Evolutionary conservation across 768 basidiomycete species (phyloP).

Genomic region (Leccinum ochraceum): DNA sequence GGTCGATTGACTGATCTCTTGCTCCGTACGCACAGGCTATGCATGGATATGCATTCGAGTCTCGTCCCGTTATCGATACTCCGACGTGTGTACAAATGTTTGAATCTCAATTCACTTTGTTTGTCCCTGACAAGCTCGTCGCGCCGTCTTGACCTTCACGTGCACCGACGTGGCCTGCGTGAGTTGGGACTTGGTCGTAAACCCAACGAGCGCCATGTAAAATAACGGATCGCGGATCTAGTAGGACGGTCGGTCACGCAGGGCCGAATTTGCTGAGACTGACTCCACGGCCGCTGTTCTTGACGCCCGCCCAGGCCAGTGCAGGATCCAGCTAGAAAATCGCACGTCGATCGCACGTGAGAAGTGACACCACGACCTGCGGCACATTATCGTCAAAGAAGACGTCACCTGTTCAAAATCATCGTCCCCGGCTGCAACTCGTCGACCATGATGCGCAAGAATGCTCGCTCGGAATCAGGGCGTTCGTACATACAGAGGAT

Average conservation of each 20-base stretch:
- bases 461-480: conserved; percentile 62
- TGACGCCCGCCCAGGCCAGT: conserved; percentile 80
- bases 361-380: background rate
- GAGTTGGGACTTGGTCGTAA: conserved; percentile 59
- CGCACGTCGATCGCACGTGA: conserved; percentile 23
- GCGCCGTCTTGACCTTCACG: conserved; percentile 59
- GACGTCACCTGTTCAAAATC: conserved; percentile 46
- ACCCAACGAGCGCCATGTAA: conserved; percentile 42
- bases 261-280: conserved; percentile 84
- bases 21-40: background rate
- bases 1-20: conserved; percentile 2
- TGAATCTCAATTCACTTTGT: background rate
- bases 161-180: conserved; percentile 79
- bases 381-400: no score
- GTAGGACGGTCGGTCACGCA: conserved; percentile 32
- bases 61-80: background rate
- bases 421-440: conserved; percentile 90
- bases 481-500: conserved; percentile 90
- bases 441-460: conserved; percentile 53
- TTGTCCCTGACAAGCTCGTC: background rate
- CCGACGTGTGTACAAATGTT: background rate
- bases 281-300: conserved; percentile 67
- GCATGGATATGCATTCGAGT: background rate
- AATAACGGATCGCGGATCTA: background rate
- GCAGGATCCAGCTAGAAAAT: conserved; percentile 77